These are phyloP conservation scores for Oryza meridionalis DNA, from an alignment of 176 grass and related monocot genomes.

Conservation along the genomic window DNA sequence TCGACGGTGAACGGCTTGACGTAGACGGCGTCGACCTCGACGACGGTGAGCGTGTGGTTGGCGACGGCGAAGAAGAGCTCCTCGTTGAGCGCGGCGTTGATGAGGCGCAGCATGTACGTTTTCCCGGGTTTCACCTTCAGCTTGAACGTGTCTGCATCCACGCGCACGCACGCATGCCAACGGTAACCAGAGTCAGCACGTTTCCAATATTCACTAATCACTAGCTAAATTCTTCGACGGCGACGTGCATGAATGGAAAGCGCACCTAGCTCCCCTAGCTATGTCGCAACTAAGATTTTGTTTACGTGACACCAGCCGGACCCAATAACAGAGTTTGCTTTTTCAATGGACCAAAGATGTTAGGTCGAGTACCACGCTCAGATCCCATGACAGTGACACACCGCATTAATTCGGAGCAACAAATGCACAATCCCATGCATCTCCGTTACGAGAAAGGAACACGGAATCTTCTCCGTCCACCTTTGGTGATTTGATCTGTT, in stretches of 20 bases:
- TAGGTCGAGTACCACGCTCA: slow-evolving; percentile 38
- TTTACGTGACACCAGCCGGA: slow-evolving; percentile 9
- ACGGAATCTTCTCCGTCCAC: slow-evolving; percentile 12
- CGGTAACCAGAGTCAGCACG: neutral
- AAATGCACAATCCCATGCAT: slow-evolving; percentile 21
- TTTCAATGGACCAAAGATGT: slow-evolving; percentile 32
- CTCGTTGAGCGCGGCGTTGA: slow-evolving; percentile 73
- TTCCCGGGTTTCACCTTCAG: slow-evolving; percentile 62
- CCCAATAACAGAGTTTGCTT: slow-evolving; percentile 8
- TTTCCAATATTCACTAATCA: neutral
- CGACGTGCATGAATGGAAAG: slow-evolving; percentile 13
- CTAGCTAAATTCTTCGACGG: neutral
- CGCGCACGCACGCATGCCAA: slow-evolving; percentile 1
- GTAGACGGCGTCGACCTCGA: slow-evolving; percentile 75
- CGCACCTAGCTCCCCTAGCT: neutral
- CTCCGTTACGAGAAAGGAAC: slow-evolving; percentile 40
- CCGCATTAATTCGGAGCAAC: slow-evolving; percentile 28
- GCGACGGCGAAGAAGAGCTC: slow-evolving; percentile 83
- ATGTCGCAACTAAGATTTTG: slow-evolving; percentile 15
- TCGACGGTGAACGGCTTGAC: slow-evolving; percentile 61
- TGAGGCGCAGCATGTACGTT: slow-evolving; percentile 68
- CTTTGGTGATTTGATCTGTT: slow-evolving; percentile 33
- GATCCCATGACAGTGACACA: slow-evolving; percentile 13
- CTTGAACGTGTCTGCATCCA: slow-evolving; percentile 57
- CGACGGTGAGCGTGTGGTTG: slow-evolving; percentile 64